phyloP scores from a whole-genome alignment of 2,329 filamentous ascomycete species.

The Ophiostoma sp. region DNA sequence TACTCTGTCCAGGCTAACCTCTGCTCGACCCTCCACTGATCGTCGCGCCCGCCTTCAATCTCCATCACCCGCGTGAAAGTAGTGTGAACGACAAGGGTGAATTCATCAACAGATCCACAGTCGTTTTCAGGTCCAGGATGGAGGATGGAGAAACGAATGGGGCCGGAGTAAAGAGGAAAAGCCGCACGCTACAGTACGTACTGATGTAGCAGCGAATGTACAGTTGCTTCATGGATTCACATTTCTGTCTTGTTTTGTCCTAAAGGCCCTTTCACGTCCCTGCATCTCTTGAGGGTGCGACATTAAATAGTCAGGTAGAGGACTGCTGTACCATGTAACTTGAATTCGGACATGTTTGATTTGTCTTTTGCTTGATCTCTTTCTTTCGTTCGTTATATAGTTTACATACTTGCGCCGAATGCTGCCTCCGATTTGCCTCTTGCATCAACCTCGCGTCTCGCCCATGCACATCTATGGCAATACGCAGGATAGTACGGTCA shows the following conservation, averaged over 20 bases:
- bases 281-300: background rate
- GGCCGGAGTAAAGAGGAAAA: conserved; percentile 1
- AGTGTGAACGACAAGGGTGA: background rate
- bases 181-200: background rate
- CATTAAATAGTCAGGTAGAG: background rate
- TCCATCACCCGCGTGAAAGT: conserved; percentile 7
- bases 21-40: background rate
- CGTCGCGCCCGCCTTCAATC: conserved; percentile 2
- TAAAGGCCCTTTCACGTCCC: background rate
- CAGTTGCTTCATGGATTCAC: background rate
- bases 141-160: background rate
- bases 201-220: background rate
- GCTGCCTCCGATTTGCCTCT: background rate
- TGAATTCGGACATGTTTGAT: background rate
- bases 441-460: background rate
- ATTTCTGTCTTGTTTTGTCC: background rate
- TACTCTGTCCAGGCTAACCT: background rate
- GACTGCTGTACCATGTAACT: background rate
- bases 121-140: background rate
- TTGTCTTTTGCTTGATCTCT: background rate
- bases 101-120: conserved; percentile 5
- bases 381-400: background rate
- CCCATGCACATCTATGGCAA: background rate
- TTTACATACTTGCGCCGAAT: background rate
- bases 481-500: background rate